These are phyloP conservation scores for Lophium mytilinum DNA, from an alignment of 495 filamentous ascomycete species.

Conservation along the genomic window DNA sequence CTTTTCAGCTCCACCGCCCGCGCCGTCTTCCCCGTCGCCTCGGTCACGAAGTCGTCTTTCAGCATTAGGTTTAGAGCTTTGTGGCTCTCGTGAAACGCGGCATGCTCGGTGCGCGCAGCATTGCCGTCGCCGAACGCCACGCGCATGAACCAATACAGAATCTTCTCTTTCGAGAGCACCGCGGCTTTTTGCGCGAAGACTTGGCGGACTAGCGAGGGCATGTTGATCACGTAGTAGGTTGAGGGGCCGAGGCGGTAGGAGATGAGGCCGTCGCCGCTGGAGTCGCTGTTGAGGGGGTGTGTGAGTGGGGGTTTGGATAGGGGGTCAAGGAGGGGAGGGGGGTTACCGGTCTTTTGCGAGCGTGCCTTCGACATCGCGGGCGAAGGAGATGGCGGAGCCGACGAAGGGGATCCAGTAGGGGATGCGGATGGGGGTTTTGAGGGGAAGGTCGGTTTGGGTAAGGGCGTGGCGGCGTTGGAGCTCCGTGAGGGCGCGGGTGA, in stretches of 20 bases:
- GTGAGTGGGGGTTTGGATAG: background rate
- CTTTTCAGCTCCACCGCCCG: background rate
- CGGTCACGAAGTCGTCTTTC: constrained; percentile 13
- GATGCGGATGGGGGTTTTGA: constrained; percentile 5
- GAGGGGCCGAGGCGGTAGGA: constrained; percentile 11
- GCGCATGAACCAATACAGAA: constrained; percentile 13
- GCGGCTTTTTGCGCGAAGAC: constrained; percentile 8
- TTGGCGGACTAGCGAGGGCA: constrained; percentile 11
- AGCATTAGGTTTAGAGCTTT: constrained; percentile 9
- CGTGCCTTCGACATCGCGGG: constrained; percentile 10
- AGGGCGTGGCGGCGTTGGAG: background rate
- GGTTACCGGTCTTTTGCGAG: constrained; percentile 5
- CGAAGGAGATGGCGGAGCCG: constrained; percentile 11
- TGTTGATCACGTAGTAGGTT: constrained; percentile 12
- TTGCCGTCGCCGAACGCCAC: constrained; percentile 1
- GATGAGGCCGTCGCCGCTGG: constrained; percentile 8
- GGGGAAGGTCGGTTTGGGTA: background rate
- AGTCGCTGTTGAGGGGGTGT: background rate
- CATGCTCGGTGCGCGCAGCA: constrained; percentile 3
- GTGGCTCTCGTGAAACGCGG: constrained; percentile 8
- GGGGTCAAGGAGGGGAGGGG: background rate
- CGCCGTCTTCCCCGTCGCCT: constrained; percentile 3
- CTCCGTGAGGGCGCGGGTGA: constrained; percentile 7
- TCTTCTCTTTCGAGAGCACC: constrained; percentile 6
- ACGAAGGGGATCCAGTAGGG: constrained; percentile 10